Evolutionary conservation across 495 filamentous ascomycete species (phyloP), one percentile per base, ranked within the genome.

Genomic region (Xylaria nigripes): DNA sequence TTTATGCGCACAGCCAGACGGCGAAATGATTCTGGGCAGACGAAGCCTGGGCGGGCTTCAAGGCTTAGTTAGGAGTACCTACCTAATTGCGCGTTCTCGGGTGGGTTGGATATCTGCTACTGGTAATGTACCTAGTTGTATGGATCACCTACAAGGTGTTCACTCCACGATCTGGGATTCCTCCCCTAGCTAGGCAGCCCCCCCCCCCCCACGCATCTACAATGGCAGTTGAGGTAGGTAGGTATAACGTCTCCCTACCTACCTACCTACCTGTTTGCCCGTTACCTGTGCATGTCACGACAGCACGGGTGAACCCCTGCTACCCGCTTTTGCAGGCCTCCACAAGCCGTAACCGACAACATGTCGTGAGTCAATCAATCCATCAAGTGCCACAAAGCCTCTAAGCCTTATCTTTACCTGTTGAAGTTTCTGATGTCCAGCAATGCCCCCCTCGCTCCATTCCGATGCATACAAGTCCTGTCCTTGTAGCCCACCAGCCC

Each of bases 251-350:
- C 25, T 13, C 21, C 16, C 10, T 54, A 56, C 44, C 25, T 16
- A 30, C 24, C 19, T 16, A 59, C 61, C 45, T 48, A 46, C 48
- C 61, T 62, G 61, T 54, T 66, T 53, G 61, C 59, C 61, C 64
- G 61, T 62, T 62, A 59, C 58, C 54, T 54, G 55, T 64, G 64
- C 64, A 64, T 64, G 55, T 22, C 64, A 66, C 61, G 48, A 60
- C 64, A 64, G 64, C 56, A 57, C 61, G 64, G 64, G 61, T 54
- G 63, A 62, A 64, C 59, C 61, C 61, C 61, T 60, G 63, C 61
- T 66, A 66, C 64, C 64, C 64, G 64, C 64, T 64, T 59, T 66
- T 66, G 64, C 64, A 66, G 64, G 49, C 59, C 60, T 51, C 59
- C 59, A 58, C 52, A 59, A 44, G 22, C 45, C 44, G 19, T 34